A percentile compares a stretch with the other conserved stretches of the same genome.
phyloP scores from a whole-genome alignment of 1,284 basidiomycete genomes.

The Macrocystidia cucumis region DNA sequence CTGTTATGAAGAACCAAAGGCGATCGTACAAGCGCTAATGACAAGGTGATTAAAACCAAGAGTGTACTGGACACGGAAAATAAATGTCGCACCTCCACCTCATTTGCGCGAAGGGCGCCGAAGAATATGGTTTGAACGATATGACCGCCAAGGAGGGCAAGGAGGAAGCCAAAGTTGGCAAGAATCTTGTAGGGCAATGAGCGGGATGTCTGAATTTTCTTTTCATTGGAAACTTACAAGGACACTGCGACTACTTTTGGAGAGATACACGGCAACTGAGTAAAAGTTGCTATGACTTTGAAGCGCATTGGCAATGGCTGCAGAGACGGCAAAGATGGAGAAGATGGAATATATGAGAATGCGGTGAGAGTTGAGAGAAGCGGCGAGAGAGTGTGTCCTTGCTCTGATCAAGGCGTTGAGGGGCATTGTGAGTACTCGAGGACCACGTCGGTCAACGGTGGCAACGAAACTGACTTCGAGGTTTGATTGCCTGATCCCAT shows the following conservation, averaged over 20 bases:
- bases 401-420: conserved; percentile 25
- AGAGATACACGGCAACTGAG: conserved; percentile 87
- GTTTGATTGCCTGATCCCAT: no score
- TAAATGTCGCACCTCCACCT: conserved; percentile 83
- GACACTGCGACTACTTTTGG: conserved; percentile 84
- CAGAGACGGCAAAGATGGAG: conserved; percentile 65
- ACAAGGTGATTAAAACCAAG: conserved; percentile 5
- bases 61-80: no score
- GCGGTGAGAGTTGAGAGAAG: conserved; percentile 51
- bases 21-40: conserved; percentile 86
- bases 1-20: conserved; percentile 96
- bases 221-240: conserved; percentile 61
- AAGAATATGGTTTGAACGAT: conserved; percentile 87
- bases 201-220: no score
- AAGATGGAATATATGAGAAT: conserved; percentile 63
- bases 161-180: conserved; percentile 86
- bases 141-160: conserved; percentile 72
- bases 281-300: conserved; percentile 90
- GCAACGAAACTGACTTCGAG: no score
- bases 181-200: conserved; percentile 69
- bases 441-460: conserved; percentile 2
- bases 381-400: conserved; percentile 29
- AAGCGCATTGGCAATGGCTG: conserved; percentile 74
- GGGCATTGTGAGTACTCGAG: conserved; percentile 26
- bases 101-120: conserved; percentile 80